Evolutionary conservation across 495 filamentous ascomycete genomes (phyloP), one percentile per base, ranked within the genome.

Genomic region (Penicillium odoratum): DNA sequence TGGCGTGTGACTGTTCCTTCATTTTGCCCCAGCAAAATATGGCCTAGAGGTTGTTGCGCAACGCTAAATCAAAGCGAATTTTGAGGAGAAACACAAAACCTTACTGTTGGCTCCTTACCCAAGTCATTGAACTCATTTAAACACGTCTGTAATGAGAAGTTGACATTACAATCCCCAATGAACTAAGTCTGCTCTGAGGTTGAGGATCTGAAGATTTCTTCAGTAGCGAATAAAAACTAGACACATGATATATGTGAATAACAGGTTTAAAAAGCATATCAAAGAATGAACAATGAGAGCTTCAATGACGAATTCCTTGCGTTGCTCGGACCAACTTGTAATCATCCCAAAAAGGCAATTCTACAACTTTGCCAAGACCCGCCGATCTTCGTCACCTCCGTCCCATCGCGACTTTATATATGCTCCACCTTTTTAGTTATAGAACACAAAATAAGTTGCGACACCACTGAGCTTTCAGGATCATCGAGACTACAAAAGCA

Each of bases 241-340:
- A 21, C 21, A 21, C 1, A 21, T 21, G 21, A 21, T 21, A 21
- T 1, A 21, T 21, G 21, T 21, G 21, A 21, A 21, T 21, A 21
- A 21, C 21, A 21, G 21, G 21, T 21, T 21, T 21, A 21, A 21
- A 21, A 21, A 21, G 21, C 1, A 21, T 21, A 1, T 21, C 21
- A 21, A 21, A 1, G 21, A 21, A 21, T 21, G 2, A 21, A 21
- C 21, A 21, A 2, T 21, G 21, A 21, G 9, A 36, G 33, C 7
- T 13, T 36, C 33, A 36, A 36, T 21, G 21, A 33, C 49, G 48
- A 56, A 67, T 70, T 40, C 60, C 43, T 48, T 47, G 54, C 61
- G 75, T 78, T 78, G 76, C 76, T 70, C 64, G 58, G 71, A 55
- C 66, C 57, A 71, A 71, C 58, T 56, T 43, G 45, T 40, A 30